phyloP scores from a whole-genome alignment of 768 basidiomycete species.

The Scleroderma bovista region DNA sequence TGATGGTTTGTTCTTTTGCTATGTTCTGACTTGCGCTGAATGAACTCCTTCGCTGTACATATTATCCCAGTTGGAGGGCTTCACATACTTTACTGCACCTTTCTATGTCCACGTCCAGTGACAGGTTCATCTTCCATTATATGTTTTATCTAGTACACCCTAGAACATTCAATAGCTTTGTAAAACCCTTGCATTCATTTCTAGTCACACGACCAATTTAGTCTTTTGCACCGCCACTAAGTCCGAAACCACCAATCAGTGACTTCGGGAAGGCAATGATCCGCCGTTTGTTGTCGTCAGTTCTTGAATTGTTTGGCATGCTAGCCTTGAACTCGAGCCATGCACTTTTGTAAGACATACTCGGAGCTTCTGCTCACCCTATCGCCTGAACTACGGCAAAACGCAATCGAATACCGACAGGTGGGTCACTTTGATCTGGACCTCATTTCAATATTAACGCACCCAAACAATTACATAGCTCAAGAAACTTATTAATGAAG shows the following conservation, averaged over 20 bases:
- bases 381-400: conserved; percentile 70
- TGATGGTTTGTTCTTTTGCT: conserved; percentile 5
- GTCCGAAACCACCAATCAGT: not conserved
- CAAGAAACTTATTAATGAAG: conserved; percentile 84
- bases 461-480: conserved; percentile 43
- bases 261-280: no score
- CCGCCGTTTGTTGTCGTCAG: not conserved
- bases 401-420: conserved; percentile 81
- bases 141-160: no score
- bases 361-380: conserved; percentile 55
- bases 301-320: not conserved
- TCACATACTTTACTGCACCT: no score
- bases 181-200: no score
- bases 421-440: conserved; percentile 31
- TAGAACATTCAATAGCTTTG: no score
- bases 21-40: not conserved
- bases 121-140: no score
- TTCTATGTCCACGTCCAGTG: no score
- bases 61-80: not conserved
- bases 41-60: not conserved
- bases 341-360: conserved; percentile 77
- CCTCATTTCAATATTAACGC: no score
- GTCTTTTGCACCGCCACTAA: not conserved
- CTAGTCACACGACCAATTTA: no score
- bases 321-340: conserved; percentile 18